phyloP scores from a whole-genome alignment of 352 stramenopile species.

The Phytophthora pini region DNA sequence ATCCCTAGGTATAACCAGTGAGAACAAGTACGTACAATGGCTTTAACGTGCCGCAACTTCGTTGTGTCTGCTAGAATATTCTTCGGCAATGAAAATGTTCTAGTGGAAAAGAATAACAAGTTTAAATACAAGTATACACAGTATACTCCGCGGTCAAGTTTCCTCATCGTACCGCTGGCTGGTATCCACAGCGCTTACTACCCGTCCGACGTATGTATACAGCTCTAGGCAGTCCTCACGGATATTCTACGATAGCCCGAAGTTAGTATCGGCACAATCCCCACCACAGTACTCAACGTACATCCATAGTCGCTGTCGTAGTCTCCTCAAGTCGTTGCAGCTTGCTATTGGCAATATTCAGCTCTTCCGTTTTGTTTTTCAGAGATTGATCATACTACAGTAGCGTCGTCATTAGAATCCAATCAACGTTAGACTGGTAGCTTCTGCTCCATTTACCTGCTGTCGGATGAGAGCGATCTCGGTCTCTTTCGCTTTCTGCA shows the following conservation, averaged over 20 bases:
- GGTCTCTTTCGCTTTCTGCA: slow-evolving; percentile 72
- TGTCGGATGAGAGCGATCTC: slow-evolving; percentile 77
- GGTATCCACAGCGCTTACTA: slow-evolving; percentile 43
- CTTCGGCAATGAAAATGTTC: slow-evolving; percentile 49
- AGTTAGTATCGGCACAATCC: not conserved
- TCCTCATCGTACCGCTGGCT: slow-evolving; percentile 26
- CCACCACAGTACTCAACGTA: slow-evolving; percentile 18
- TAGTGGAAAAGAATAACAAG: slow-evolving; percentile 4
- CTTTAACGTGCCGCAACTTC: slow-evolving; percentile 78
- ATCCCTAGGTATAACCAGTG: too few relatives aligned
- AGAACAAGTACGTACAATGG: slow-evolving; percentile 44
- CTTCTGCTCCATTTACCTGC: slow-evolving; percentile 39
- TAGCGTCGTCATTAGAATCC: too few relatives aligned
- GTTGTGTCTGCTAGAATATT: slow-evolving; percentile 77
- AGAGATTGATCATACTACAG: slow-evolving; percentile 69
- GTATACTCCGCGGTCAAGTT: not conserved
- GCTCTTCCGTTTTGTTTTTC: slow-evolving; percentile 56
- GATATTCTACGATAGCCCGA: slow-evolving; percentile 48
- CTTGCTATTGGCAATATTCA: slow-evolving; percentile 39
- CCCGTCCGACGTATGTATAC: slow-evolving; percentile 62
- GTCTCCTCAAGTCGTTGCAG: slow-evolving; percentile 46
- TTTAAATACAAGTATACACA: slow-evolving; percentile 1
- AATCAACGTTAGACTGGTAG: not conserved
- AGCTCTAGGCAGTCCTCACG: slow-evolving; percentile 74
- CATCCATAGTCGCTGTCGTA: slow-evolving; percentile 53